phyloP scores from a whole-genome alignment of 169 alveolate genomes.

The Neospora caninum region DNA sequence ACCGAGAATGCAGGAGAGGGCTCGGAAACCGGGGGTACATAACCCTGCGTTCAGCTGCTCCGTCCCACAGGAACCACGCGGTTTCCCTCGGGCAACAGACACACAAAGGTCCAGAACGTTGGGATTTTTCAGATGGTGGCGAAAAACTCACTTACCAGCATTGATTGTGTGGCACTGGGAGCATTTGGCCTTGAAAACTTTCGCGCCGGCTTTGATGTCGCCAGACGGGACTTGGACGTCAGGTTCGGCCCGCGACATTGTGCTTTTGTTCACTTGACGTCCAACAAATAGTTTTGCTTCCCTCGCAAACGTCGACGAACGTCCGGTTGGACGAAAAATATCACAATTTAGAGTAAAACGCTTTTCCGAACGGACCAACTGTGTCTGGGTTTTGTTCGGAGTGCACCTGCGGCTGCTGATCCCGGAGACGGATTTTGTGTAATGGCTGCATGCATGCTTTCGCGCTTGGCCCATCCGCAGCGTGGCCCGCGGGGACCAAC shows the following conservation, averaged over 20 bases:
- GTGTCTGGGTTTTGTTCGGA: background rate
- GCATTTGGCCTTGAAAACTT: constrained; percentile 89
- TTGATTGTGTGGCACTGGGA: constrained; percentile 92
- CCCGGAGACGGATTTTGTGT: no score
- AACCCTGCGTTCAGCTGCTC: no score
- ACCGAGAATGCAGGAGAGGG: no score
- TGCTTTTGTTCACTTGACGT: background rate
- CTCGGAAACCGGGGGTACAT: no score
- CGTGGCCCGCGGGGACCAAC: no score
- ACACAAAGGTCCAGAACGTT: no score
- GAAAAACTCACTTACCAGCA: constrained; percentile 31
- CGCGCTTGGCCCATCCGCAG: no score
- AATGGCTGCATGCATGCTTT: no score
- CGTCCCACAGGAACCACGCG: no score
- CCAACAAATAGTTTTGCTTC: background rate
- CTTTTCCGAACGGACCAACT: background rate
- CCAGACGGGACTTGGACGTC: constrained; percentile 91
- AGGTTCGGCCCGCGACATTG: constrained; percentile 81
- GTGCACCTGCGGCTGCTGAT: background rate
- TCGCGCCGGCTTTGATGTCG: constrained; percentile 90
- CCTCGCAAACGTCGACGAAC: background rate
- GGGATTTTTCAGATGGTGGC: background rate
- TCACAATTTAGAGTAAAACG: background rate
- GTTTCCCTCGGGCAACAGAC: no score
- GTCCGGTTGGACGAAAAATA: background rate